phyloP scores from a whole-genome alignment of 257 asterid species.

The Nemophila menziesii region DNA sequence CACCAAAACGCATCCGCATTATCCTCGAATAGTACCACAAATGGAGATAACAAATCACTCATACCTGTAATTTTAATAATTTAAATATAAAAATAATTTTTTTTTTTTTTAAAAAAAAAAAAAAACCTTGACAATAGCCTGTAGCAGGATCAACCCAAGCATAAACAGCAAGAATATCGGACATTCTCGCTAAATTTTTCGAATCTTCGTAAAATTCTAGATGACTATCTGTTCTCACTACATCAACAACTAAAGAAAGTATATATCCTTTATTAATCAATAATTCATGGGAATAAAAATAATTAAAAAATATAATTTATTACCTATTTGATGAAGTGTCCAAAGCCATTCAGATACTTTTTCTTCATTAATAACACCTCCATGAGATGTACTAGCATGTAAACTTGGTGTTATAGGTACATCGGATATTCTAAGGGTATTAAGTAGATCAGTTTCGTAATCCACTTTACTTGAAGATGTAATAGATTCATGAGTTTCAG shows the following conservation, averaged over 20 bases:
- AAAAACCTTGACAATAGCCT: constrained; percentile 93
- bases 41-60: constrained; percentile 96
- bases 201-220: constrained; percentile 87
- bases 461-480: constrained; percentile 34
- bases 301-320: not conserved
- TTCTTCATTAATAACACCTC: constrained; percentile 46
- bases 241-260: constrained; percentile 66
- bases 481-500: constrained; percentile 32
- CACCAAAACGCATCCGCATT: constrained; percentile 99
- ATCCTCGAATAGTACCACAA: constrained; percentile 93
- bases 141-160: constrained; percentile 98
- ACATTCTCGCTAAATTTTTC: constrained; percentile 92
- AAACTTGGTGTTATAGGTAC: constrained; percentile 38
- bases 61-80: constrained; percentile 69
- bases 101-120: not conserved
- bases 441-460: constrained; percentile 30
- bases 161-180: constrained; percentile 95
- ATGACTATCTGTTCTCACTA: constrained; percentile 93
- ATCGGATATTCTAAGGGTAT: constrained; percentile 52
- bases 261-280: constrained; percentile 3
- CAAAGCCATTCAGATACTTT: constrained; percentile 97
- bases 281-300: constrained; percentile 5
- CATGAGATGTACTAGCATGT: constrained; percentile 39
- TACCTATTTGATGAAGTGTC: constrained; percentile 95
- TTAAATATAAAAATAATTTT: too few relatives aligned